A percentile compares a stretch with the other conserved stretches of the same genome.
phyloP scores from a whole-genome alignment of 2,329 filamentous ascomycete species.

The Cladophialophora psammophila region DNA sequence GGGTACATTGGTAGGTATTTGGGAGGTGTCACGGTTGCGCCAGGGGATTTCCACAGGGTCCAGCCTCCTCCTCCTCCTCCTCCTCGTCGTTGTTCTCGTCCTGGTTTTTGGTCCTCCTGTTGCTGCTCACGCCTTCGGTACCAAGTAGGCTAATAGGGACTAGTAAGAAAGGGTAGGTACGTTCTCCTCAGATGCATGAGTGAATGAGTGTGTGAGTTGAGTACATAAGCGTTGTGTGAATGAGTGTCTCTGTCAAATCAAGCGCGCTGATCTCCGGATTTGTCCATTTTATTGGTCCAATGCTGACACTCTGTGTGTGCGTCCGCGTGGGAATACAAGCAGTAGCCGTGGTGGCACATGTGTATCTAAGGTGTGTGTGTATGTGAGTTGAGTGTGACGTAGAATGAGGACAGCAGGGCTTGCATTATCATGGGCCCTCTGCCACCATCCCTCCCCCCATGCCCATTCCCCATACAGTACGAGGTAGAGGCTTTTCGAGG shows the following conservation, averaged over 20 bases:
- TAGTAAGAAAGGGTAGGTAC: not conserved
- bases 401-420: slow-evolving; percentile 7
- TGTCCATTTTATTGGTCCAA: slow-evolving; percentile 19
- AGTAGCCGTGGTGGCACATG: not conserved
- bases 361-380: not conserved
- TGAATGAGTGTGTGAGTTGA: not conserved
- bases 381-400: slow-evolving; percentile 7
- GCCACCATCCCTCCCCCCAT: not conserved
- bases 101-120: not conserved
- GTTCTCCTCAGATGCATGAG: not conserved
- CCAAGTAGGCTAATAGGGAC: not conserved
- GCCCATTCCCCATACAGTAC: not conserved
- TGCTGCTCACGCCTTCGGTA: not conserved
- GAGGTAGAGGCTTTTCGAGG: not conserved
- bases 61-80: not conserved
- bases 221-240: not conserved
- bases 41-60: not conserved
- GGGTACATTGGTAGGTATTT: too few species aligned
- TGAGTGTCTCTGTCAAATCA: slow-evolving; percentile 14
- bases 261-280: slow-evolving; percentile 15
- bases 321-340: not conserved
- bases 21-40: not conserved
- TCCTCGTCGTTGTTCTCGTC: not conserved
- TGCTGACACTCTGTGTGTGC: slow-evolving; percentile 10
- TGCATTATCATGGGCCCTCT: slow-evolving; percentile 10